phyloP scores from a whole-genome alignment of 352 stramenopile genomes.

The Phytophthora lateralis region DNA sequence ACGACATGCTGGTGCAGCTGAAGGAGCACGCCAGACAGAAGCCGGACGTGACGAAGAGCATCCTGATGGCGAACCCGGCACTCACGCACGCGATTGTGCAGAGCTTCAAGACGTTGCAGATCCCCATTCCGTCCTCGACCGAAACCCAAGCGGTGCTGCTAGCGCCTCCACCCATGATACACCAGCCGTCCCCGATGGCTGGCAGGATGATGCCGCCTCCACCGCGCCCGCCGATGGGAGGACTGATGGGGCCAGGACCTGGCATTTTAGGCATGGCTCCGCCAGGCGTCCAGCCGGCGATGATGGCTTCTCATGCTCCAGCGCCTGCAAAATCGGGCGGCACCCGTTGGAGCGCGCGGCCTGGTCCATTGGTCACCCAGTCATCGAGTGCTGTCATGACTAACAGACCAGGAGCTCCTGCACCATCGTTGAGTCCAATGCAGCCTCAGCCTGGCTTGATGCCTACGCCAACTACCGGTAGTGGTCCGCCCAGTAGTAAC shows the following conservation, averaged over 20 bases:
- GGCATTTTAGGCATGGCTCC: conserved; percentile 60
- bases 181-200: conserved; percentile 36
- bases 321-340: conserved; percentile 48
- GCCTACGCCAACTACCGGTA: conserved; percentile 32
- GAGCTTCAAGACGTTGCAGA: conserved; percentile 85
- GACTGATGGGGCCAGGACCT: conserved; percentile 33
- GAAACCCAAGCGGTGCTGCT: conserved; percentile 65
- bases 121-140: conserved; percentile 66
- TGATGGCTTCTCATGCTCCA: conserved; percentile 35
- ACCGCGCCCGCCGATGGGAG: conserved; percentile 37
- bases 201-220: conserved; percentile 46
- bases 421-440: conserved; percentile 29
- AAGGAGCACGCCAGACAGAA: conserved; percentile 82
- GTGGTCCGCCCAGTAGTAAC: conserved; percentile 32
- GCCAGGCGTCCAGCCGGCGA: conserved; percentile 20
- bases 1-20: conserved; percentile 82
- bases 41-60: conserved; percentile 78
- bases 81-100: conserved; percentile 87
- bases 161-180: conserved; percentile 38
- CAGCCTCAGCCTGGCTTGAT: conserved; percentile 38
- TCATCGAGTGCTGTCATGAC: conserved; percentile 26
- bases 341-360: conserved; percentile 73
- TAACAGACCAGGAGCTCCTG: conserved; percentile 27
- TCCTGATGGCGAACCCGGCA: conserved; percentile 75
- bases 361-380: conserved; percentile 48